phyloP scores from a whole-genome alignment of 257 asterid genomes.

The Solanum sejunctum region DNA sequence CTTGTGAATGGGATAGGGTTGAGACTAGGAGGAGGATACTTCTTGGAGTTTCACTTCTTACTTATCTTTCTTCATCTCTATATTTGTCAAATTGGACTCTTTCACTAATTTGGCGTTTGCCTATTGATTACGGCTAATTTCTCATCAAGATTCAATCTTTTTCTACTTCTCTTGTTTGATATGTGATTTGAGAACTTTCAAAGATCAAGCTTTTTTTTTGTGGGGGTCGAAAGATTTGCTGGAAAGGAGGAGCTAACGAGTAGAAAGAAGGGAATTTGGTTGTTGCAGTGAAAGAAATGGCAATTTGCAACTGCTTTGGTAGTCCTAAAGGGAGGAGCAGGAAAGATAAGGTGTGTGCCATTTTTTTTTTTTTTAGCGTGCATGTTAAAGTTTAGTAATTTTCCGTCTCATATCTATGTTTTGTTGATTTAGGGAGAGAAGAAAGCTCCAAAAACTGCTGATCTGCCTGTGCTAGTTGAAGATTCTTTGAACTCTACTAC shows the following conservation, averaged over 20 bases:
- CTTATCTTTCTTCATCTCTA: constrained; percentile 12
- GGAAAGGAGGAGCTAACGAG: neutral
- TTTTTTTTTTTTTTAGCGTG: neutral
- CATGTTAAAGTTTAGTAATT: neutral
- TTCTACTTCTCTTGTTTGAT: constrained; percentile 2
- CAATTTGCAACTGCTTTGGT: constrained; percentile 27
- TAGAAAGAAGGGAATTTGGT: neutral
- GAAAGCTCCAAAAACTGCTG: neutral
- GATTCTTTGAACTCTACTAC: constrained; percentile 12
- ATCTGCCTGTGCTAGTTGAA: constrained; percentile 26
- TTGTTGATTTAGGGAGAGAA: constrained; percentile 23
- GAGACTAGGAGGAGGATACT: constrained; percentile 9
- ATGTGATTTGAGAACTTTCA: constrained; percentile 12
- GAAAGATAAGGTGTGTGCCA: constrained; percentile 33
- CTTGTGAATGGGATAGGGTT: constrained; percentile 30
- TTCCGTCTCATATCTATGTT: neutral
- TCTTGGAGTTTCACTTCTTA: constrained; percentile 13
- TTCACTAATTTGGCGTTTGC: constrained; percentile 40
- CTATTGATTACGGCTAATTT: constrained; percentile 57
- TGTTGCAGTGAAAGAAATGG: constrained; percentile 20
- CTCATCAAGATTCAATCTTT: neutral
- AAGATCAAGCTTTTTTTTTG: neutral
- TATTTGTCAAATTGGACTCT: constrained; percentile 17
- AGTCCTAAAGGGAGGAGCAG: constrained; percentile 23
- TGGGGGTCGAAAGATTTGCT: neutral